phyloP scores from a whole-genome alignment of 177 flowering plant genomes.

The Vitis hybrid region DNA sequence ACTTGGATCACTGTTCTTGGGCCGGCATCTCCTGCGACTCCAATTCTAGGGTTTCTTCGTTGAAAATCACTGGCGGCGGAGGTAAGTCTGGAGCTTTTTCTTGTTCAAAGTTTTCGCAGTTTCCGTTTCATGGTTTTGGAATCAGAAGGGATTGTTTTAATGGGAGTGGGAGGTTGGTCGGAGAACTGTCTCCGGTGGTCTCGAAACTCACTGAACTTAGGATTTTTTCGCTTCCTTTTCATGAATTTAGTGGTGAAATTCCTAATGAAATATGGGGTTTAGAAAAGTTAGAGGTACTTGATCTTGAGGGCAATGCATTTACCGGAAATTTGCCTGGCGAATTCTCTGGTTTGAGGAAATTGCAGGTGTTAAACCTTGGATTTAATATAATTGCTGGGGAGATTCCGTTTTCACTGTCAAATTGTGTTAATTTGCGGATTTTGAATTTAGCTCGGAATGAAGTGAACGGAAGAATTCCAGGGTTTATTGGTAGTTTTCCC shows the following conservation, averaged over 20 bases:
- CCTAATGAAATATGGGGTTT: slow-evolving; percentile 59
- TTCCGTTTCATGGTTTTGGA: slow-evolving; percentile 40
- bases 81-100: slow-evolving; percentile 29
- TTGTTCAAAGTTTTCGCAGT: slow-evolving; percentile 27
- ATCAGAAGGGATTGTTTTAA: slow-evolving; percentile 27
- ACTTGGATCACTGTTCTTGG: slow-evolving; percentile 56
- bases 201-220: slow-evolving; percentile 52
- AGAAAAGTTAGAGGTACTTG: slow-evolving; percentile 53
- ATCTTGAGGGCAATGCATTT: slow-evolving; percentile 70
- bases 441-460: slow-evolving; percentile 62
- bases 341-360: slow-evolving; percentile 41
- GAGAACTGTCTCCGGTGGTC: slow-evolving; percentile 44
- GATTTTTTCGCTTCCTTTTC: slow-evolving; percentile 64
- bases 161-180: slow-evolving; percentile 33
- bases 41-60: slow-evolving; percentile 40
- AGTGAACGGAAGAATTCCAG: slow-evolving; percentile 48
- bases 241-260: slow-evolving; percentile 58
- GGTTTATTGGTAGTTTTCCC: slow-evolving; percentile 35
- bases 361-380: slow-evolving; percentile 62
- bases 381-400: slow-evolving; percentile 49
- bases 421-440: slow-evolving; percentile 37
- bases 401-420: slow-evolving; percentile 43
- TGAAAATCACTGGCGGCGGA: slow-evolving; percentile 36
- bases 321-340: slow-evolving; percentile 42
- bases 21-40: slow-evolving; percentile 60